These are phyloP conservation scores for Laetiporus sulphureus DNA, from an alignment of 1,284 basidiomycete species.

Conservation along the genomic window DNA sequence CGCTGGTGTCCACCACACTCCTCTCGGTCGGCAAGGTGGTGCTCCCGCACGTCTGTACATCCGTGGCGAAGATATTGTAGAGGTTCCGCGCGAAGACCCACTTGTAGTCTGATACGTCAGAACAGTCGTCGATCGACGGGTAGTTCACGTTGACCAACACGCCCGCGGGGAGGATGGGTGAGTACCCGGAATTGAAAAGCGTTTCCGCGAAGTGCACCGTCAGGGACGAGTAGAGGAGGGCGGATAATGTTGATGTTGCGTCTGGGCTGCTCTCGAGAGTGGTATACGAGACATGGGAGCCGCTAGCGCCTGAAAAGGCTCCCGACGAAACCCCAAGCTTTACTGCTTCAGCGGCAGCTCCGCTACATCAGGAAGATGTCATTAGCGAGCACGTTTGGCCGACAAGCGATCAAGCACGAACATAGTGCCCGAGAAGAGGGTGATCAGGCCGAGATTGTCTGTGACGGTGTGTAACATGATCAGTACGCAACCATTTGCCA, in stretches of 20 bases:
- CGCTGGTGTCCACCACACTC: constrained; percentile 26
- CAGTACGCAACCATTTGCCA: not conserved
- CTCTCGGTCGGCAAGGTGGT: constrained; percentile 36
- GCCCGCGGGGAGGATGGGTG: constrained; percentile 33
- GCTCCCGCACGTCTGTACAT: constrained; percentile 38
- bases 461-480: constrained; percentile 4
- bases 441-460: constrained; percentile 15
- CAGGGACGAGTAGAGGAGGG: constrained; percentile 37
- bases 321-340: constrained; percentile 40
- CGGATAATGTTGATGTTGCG: constrained; percentile 28
- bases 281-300: constrained; percentile 39
- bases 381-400: too few relatives aligned
- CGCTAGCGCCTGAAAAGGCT: constrained; percentile 41
- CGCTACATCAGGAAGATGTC: constrained; percentile 26
- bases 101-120: constrained; percentile 30
- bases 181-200: constrained; percentile 23
- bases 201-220: constrained; percentile 33
- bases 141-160: constrained; percentile 48
- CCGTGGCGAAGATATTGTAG: constrained; percentile 26
- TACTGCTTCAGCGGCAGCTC: constrained; percentile 42
- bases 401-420: constrained; percentile 8
- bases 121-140: constrained; percentile 34
- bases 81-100: constrained; percentile 41
- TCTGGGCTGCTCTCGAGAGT: constrained; percentile 32
- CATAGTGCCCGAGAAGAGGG: constrained; percentile 18